These are phyloP conservation scores for Rhizopus arrhizus DNA, from an alignment of 371 early-diverging fungal genomes.

Conservation along the genomic window DNA sequence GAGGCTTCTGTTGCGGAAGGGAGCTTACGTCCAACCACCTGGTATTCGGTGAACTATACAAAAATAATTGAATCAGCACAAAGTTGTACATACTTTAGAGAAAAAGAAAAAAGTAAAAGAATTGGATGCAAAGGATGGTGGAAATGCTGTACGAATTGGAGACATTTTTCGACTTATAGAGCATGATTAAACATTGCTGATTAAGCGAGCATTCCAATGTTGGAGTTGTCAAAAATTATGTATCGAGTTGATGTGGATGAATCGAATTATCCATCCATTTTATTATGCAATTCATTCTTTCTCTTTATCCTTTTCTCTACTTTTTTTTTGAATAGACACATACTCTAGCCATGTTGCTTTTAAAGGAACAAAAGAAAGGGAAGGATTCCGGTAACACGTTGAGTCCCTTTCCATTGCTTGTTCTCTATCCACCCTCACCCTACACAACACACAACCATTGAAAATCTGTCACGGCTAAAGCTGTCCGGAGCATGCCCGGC, in stretches of 20 bases:
- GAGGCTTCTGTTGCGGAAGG: slow-evolving; percentile 91
- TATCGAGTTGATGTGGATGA: not conserved
- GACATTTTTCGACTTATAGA: too few relatives aligned
- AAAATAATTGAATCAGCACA: slow-evolving; percentile 2
- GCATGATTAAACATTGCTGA: too few relatives aligned
- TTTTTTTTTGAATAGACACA: not conserved
- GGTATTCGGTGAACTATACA: slow-evolving; percentile 71
- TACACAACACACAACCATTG: too few relatives aligned
- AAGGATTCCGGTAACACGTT: not conserved
- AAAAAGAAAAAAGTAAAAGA: not conserved
- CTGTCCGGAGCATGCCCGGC: too few relatives aligned
- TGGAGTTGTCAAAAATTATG: too few relatives aligned
- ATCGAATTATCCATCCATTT: slow-evolving; percentile 3
- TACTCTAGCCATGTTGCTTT: slow-evolving; percentile 9
- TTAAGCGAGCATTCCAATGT: too few relatives aligned
- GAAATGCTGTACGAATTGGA: too few relatives aligned
- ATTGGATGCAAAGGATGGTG: not conserved
- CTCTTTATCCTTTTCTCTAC: not conserved
- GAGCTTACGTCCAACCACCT: slow-evolving; percentile 93
- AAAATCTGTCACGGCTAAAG: too few relatives aligned
- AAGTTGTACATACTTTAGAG: not conserved
- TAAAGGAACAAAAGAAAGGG: slow-evolving; percentile 4
- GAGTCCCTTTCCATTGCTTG: not conserved
- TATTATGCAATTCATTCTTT: not conserved
- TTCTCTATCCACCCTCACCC: too few relatives aligned